Base-by-base conservation (phyloP, 441 rosid species). In the Isatis lusitanica region DNA sequence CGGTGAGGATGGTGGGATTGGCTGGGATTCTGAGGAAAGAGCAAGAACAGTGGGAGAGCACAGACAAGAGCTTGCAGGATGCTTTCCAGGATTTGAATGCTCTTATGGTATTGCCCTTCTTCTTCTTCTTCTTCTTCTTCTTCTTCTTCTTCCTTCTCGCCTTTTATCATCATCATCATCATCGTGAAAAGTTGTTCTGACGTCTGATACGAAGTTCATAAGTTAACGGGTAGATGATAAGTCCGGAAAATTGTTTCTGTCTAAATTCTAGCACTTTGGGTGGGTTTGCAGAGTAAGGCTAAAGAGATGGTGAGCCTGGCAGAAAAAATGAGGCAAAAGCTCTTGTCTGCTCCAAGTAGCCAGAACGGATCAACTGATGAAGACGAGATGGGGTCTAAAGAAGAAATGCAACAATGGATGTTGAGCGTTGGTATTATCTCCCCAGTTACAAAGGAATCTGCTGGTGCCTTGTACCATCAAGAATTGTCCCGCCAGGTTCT, bases 41-140 rank as follows among this genome's bases (percentile, higher is more conserved):
- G 79, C 97, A 92, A 76, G 90, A 94, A 72, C 84, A 79, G 68
- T 94, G 98, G 97, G 98, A 94, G 82, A 92, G 73, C 70, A 94
- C 98, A 9, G 98, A 94, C 62, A 94, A 89, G 90, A 92, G 90
- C 84, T 83, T 92, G 85, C 97, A 94, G 39, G 97, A 92, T 11
- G 98, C 98, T 81, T 94, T 94, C 62, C 93, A 85, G 75, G 97
- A 92, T 82, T 81, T 94, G 83, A 94, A 89, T 84, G 98, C 98
- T 58, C 97, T 89, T 33, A 88, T 88, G 92, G 94, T 85, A 80
- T 15, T 30, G 3, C 55, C 18, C 13, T 68, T 51, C 47, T 74
- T n/a, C n/a, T n/a, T n/a, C n/a, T n/a, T n/a, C n/a, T n/a, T n/a
- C n/a, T n/a, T n/a, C n/a, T n/a, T n/a, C n/a, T n/a, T n/a, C n/a